Base-by-base conservation (phyloP, 2,329 filamentous ascomycete species). In the Elsinoe fawcettii region DNA sequence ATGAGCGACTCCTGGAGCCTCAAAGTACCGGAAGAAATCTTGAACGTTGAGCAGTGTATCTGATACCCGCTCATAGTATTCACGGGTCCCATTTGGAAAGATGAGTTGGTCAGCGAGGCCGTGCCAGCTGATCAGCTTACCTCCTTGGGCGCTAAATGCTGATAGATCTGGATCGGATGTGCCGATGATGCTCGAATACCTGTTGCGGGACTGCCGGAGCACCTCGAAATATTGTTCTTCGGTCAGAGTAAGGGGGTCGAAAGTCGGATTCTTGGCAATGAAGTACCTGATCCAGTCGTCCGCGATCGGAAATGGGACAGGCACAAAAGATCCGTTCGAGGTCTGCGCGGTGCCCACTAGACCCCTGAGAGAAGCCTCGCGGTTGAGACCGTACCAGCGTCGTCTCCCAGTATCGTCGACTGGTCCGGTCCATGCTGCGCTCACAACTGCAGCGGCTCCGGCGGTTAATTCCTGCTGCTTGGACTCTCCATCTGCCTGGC, bases 51-150 rank as follows among this genome's bases (percentile, higher is more conserved):
- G 58, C 49, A 70, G 67, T 2, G 63, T 32, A 1, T 60, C 63
- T 16, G 63, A 51, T 1, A 74, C 71, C 5, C 63, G 59, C 5
- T 68, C 55, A 58, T 74, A 74, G 61, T 75, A 75, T 22, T 70
- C 55, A 2, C 60, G 59, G 0, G 69, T 72, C 2, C 72, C 70
- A 7, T 68, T 65, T 1, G 69, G 64, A 20, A 65, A 63, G 57
- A 76, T 74, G 11, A 73, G 59, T 18, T 69, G 59, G 59, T 75
- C 73, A 2, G 66, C 67, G 5, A 72, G 59, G 0, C 74, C 75
- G 54, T 76, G 73, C 69, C 70, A 76, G 1, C 67, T 70, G 14
- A 77, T 66, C 63, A 77, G 67, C 59, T 76, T 77, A 1, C 69
- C 72, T 0, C 72, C 73, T 1, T 61, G 57, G 1, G 62, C 51